Evolutionary conservation across 73 alveolate species (phyloP).

Genomic region (Blepharisma japonicum): DNA sequence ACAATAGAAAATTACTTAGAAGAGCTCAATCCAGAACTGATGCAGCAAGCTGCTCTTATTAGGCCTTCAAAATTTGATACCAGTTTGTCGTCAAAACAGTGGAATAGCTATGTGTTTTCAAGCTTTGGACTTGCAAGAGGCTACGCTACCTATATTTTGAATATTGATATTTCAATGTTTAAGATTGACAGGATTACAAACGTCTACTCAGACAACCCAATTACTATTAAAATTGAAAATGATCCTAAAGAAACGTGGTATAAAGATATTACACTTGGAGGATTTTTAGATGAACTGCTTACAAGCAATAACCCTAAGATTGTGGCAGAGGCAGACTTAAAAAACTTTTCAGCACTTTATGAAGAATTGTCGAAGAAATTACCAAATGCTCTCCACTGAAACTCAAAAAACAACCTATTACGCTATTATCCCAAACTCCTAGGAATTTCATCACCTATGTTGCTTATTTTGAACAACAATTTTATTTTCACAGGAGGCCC

Average conservation of each 20-base stretch:
- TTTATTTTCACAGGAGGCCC: constrained; percentile 6
- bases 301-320: neutral
- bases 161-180: neutral
- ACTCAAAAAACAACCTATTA: neutral
- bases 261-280: too few species aligned
- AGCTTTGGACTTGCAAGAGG: neutral
- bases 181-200: neutral
- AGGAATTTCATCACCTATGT: neutral
- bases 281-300: neutral
- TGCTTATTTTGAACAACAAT: neutral
- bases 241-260: neutral
- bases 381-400: neutral
- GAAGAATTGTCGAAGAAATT: neutral
- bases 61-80: neutral
- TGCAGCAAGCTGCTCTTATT: neutral
- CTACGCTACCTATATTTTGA: neutral
- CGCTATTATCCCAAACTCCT: neutral
- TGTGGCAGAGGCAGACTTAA: neutral
- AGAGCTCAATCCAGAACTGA: neutral
- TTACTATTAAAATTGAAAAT: neutral
- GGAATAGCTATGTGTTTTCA: neutral
- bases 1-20: constrained; percentile 6
- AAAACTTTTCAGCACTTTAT: neutral
- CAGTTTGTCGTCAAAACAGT: neutral
- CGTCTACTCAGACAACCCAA: neutral